Evolutionary conservation across 805 yeast species (phyloP), one percentile per base, ranked within the genome.

Genomic region (Lachancea sp.): DNA sequence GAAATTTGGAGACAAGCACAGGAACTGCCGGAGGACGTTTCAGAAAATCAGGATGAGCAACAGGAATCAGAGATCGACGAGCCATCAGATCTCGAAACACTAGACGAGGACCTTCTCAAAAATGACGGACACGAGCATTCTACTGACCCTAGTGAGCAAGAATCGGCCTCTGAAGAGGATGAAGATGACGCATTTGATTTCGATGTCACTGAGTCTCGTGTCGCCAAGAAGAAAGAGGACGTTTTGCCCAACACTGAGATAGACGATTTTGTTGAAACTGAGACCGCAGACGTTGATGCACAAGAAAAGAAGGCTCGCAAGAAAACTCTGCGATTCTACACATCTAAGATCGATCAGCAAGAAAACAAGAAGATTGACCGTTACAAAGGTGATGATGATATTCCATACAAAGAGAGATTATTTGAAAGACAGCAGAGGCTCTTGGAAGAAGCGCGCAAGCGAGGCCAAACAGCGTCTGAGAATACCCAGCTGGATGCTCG

Each of bases 281-380:
- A 74, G 29, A 74, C 85, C 36, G 95, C 85, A 41, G 93, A 80
- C 22, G 81, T 88, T 39, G 98, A 93, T 65, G 74, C 76, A 37
- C 95, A 87, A 58, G 98, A 89, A 47, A 91, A 90, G 69, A 78
- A 75, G 48, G 77, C 81, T 17, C 80, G 95, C 56, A 85, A 82
- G 71, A 79, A 78, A 60, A 76, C 95, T 2, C 77, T 93, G 57
- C 81, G 98, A 49, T 93, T 93, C 79, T 93, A 93, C 74, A 93
- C 99, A 1, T 86, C 98, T 47, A 90, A 91, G 67, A 90, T 93
- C 65, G 96, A 89, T 63, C 95, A 90, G 68, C 82, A 82, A 42
- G 81, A 75, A 22, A 72, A 73, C 54, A 83, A 82, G 63, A 76
- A 77, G 49, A 70, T 68, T 36, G 82, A 81, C 38, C 73, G 68